Evolutionary conservation across 331 rosid genomes (phyloP), one percentile per base, ranked within the genome.

Genomic region (Quercus tomentella): DNA sequence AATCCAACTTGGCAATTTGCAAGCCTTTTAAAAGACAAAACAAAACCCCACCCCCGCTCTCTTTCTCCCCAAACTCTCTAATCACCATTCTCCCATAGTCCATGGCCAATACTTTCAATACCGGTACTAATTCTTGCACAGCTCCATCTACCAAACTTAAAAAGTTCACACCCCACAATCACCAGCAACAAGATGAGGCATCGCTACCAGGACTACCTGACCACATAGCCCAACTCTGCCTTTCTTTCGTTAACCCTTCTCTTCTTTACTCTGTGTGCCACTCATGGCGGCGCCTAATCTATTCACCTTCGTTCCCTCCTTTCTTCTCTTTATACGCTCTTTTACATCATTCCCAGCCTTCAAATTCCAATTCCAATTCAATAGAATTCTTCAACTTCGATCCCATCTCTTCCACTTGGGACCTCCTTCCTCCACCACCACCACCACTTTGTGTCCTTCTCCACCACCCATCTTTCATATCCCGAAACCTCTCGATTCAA

Each of bases 381-480:
- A 15, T 90, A 51, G 79, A 86, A 1, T 82, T 91, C 76, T 74
- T 77, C 73, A 43, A 17, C 75, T 95, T 86, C 23, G 97, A 95
- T 33, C 94, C 99, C 0, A 71, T 93, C 72, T 87, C 97, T 1
- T 30, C 80, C 45, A 28, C 11, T 0, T 95, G 98, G 99, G 35
- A 8, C 0, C 43, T 8, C 7, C 93, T 92, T 45, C 94, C 97
- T 1, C 75, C 83, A 0, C 90, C 88, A 0, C 91, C 90, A 0
- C 82, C 95, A 0, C 87, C 91, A 0, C 86, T 83, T 60, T 68
- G 72, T 22, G 81, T 92, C 9, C 74, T 86, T 71, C 89, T 89
- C 77, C 97, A 82, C 80, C 97, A 92, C 82, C 98, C 97, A 0
- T 90, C 97, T 3, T 94, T 94, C 90, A 78, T 90, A 33, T 92